Percentiles rank a stretch among this genome's conserved stretches.
Conservation (phyloP, 306 rosid genomes). For the Hippophae gyantsensis region DNA sequence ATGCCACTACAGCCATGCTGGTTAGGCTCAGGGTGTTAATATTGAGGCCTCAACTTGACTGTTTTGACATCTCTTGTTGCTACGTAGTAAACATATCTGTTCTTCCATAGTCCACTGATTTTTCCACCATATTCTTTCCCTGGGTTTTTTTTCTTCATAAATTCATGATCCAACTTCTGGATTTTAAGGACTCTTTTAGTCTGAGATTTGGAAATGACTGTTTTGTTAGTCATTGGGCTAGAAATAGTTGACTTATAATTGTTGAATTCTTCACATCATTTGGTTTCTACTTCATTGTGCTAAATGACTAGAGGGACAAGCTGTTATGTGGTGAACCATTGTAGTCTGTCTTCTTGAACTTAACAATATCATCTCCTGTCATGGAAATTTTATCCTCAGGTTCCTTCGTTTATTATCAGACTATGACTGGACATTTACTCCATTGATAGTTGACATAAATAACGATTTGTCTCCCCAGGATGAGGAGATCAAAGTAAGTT, state of each 20-base stretch:
- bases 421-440: slow-evolving; percentile 79
- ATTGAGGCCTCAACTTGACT: too few relatives aligned
- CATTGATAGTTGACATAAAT: slow-evolving; percentile 75
- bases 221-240: background rate
- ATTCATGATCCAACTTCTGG: background rate
- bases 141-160: too few relatives aligned
- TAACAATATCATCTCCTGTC: slow-evolving; percentile 3
- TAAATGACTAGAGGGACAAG: background rate
- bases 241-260: background rate
- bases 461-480: slow-evolving; percentile 44
- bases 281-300: background rate
- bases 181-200: background rate
- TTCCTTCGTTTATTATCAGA: slow-evolving; percentile 64
- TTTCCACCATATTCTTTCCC: too few relatives aligned
- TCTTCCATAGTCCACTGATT: too few relatives aligned
- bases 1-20: too few relatives aligned
- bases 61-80: too few relatives aligned
- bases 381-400: slow-evolving; percentile 34
- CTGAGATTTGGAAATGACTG: background rate
- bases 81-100: too few relatives aligned
- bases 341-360: slow-evolving; percentile 8
- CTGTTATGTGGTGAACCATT: background rate
- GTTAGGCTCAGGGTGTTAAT: too few relatives aligned
- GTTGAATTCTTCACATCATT: background rate
- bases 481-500: slow-evolving; percentile 65